Conservation (phyloP, 2,329 filamentous ascomycete species). For the Colletotrichum sp. region DNA sequence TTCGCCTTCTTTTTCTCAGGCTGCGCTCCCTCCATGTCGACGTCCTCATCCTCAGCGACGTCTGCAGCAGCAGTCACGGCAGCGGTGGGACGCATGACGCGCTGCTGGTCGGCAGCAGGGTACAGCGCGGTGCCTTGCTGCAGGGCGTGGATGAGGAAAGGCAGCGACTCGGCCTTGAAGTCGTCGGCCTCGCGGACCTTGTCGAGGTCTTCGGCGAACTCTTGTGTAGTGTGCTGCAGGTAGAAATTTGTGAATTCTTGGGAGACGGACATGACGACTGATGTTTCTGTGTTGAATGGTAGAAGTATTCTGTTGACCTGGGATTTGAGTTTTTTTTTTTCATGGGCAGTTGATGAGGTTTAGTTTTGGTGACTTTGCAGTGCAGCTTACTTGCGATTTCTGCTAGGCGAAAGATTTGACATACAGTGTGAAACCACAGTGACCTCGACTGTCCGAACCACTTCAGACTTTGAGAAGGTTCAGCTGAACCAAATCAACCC, state of each 20-base stretch:
- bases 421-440: neutral
- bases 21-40: neutral
- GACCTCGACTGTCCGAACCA: neutral
- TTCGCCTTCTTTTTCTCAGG: neutral
- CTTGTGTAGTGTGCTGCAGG: conserved; percentile 70
- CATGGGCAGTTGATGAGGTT: neutral
- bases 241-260: conserved; percentile 68
- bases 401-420: neutral
- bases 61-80: neutral
- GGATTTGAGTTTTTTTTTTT: neutral
- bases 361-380: neutral
- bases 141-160: conserved; percentile 70
- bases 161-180: conserved; percentile 69
- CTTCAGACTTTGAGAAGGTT: neutral
- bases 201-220: conserved; percentile 78
- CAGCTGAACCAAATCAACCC: neutral
- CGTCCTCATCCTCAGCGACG: neutral
- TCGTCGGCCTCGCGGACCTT: conserved; percentile 72
- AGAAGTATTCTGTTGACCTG: neutral
- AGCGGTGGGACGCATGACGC: conserved; percentile 14
- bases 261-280: neutral
- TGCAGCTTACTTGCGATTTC: neutral
- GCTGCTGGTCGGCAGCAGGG: conserved; percentile 45
- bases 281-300: neutral
- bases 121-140: conserved; percentile 72